Evolutionary conservation across 495 filamentous ascomycete genomes (phyloP), one percentile per base, ranked within the genome.

Genomic region (Ascobolus immersus): DNA sequence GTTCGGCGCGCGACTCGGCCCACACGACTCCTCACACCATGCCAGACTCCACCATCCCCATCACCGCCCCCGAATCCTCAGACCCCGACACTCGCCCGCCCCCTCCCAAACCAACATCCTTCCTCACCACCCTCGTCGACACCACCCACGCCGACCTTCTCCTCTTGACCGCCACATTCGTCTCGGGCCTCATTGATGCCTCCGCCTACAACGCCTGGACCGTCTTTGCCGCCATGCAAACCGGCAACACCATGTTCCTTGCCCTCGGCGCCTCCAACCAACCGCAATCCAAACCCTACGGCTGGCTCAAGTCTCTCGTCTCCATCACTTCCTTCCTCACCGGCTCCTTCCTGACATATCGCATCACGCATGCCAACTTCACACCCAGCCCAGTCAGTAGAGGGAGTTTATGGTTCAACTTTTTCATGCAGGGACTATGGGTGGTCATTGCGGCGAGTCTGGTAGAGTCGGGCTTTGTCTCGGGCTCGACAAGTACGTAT

Each of bases 161-260:
- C 14, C 56, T 69, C 44, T 52, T 71, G 21, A 43, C 64, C 9
- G 60, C 64, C 37, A 68, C 61, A 39, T 55, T 66, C 26, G 52
- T 63, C 12, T 66, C 66, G 0, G 67, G 67, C 2, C 54, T 72
- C 18, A 67, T 63, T 44, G 67, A 72, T 47, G 64, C 61, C 48
- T 58, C 58, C 38, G 57, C 65, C 36, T 71, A 66, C 53, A 68
- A 67, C 49, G 62, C 65, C 26, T 69, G 65, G 53, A 58, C 56
- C 17, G 65, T 62, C 38, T 72, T 72, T 46, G 51, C 68, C 28
- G 64, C 60, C 25, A 71, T 71, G 65, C 67, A 72, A 44, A 71
- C 67, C 1, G 55, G 69, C 27, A 73, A 73, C 44, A 72, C 68
- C 18, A 63, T 73, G 45, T 69, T 73, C 59, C 56, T 72, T 28